phyloP scores from a whole-genome alignment of 2,329 filamentous ascomycete species.

The Geosmithia flava region DNA sequence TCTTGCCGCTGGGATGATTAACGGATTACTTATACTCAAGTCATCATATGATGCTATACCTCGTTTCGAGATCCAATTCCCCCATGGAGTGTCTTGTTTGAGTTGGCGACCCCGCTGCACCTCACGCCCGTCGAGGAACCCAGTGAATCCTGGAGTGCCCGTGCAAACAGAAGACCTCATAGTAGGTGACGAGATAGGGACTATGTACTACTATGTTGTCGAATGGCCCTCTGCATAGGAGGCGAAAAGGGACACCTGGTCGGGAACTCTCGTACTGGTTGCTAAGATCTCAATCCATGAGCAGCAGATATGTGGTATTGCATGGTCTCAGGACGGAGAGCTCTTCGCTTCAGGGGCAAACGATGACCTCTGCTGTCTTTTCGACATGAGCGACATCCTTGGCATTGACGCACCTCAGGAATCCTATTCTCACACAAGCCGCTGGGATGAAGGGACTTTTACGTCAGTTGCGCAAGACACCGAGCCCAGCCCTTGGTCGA shows the following conservation, averaged over 20 bases:
- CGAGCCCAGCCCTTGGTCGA: neutral
- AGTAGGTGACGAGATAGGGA: constrained; percentile 73
- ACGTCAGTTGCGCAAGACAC: neutral
- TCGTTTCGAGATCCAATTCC: constrained; percentile 65
- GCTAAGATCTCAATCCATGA: constrained; percentile 66
- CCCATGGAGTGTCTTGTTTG: constrained; percentile 63
- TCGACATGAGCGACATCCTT: constrained; percentile 53
- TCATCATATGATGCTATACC: constrained; percentile 58
- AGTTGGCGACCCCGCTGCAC: constrained; percentile 61
- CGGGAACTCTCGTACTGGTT: constrained; percentile 65
- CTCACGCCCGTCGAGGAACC: constrained; percentile 37
- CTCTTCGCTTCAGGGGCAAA: constrained; percentile 84
- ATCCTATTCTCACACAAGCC: neutral
- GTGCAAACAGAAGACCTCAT: constrained; percentile 72
- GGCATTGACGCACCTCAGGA: constrained; percentile 2
- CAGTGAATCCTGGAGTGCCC: constrained; percentile 27
- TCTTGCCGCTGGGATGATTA: constrained; percentile 71
- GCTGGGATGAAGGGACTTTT: neutral
- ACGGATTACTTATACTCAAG: constrained; percentile 66
- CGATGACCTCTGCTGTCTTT: constrained; percentile 80
- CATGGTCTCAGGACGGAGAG: constrained; percentile 67
- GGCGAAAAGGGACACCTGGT: constrained; percentile 54
- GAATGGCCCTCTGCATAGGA: constrained; percentile 68
- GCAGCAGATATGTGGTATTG: constrained; percentile 88
- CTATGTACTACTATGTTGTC: constrained; percentile 77